These are phyloP conservation scores for Rhododendron mucronatum DNA, from an alignment of 148 eudicot genomes.

Conservation along the genomic window DNA sequence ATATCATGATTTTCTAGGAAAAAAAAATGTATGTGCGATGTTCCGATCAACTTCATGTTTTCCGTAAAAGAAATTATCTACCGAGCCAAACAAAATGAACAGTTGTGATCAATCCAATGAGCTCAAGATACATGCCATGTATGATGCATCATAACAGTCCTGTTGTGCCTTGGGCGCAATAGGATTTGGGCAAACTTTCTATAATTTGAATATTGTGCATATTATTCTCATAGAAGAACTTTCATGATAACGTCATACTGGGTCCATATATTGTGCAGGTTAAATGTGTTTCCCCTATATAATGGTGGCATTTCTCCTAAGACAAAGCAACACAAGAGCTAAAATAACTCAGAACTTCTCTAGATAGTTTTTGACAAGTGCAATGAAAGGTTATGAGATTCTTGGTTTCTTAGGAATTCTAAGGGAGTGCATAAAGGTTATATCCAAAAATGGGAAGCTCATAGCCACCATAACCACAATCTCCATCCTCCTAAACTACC, in stretches of 20 bases:
- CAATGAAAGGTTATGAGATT: neutral
- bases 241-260: neutral
- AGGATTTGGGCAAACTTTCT: too few species aligned
- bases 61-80: too few species aligned
- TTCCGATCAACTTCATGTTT: neutral
- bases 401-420: conserved; percentile 15
- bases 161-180: too few species aligned
- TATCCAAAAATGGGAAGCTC: conserved; percentile 21
- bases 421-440: conserved; percentile 13
- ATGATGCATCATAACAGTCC: neutral
- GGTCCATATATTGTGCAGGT: neutral
- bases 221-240: neutral
- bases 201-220: neutral
- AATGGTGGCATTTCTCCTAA: neutral
- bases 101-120: neutral
- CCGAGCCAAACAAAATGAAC: neutral
- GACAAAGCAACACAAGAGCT: neutral
- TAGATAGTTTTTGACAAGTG: neutral
- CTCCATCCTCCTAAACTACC: neutral
- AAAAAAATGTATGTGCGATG: neutral
- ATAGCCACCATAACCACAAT: conserved; percentile 10
- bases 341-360: neutral
- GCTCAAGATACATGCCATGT: neutral
- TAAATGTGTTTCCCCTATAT: neutral
- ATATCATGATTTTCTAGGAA: too few species aligned